Conservation (phyloP, 805 yeast genomes). For the Komagataella pastoris region DNA sequence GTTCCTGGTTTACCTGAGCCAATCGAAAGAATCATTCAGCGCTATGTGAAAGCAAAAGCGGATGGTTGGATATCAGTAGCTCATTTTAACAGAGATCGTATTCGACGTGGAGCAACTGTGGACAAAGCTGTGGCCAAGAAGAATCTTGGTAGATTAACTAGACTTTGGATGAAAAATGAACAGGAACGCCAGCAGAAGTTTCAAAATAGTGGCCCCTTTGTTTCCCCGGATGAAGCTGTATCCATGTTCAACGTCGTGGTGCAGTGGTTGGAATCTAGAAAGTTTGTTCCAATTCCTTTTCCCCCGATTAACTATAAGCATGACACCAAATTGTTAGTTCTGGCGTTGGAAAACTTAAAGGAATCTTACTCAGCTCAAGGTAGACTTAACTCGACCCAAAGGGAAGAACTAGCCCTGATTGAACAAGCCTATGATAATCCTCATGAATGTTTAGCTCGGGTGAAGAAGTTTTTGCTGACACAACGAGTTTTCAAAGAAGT, state of each 20-base stretch:
- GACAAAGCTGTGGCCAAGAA: conserved; percentile 92
- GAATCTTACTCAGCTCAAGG: conserved; percentile 67
- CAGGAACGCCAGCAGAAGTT: conserved; percentile 77
- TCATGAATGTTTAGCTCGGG: conserved; percentile 76
- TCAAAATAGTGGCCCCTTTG: conserved; percentile 77
- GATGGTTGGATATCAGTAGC: conserved; percentile 95
- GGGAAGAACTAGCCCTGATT: conserved; percentile 86
- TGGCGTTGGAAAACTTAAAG: conserved; percentile 82
- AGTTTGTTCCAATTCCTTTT: conserved; percentile 80
- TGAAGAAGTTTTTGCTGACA: conserved; percentile 70
- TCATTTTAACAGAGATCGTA: conserved; percentile 81
- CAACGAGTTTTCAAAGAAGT: conserved; percentile 91
- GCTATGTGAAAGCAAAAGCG: conserved; percentile 89
- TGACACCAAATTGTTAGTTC: conserved; percentile 78
- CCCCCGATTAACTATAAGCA: conserved; percentile 89
- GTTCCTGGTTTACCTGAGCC: conserved; percentile 95
- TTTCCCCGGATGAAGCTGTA: conserved; percentile 81
- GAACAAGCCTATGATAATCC: conserved; percentile 98
- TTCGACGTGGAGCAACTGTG: conserved; percentile 78
- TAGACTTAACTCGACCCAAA: conserved; percentile 69
- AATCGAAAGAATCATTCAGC: conserved; percentile 69
- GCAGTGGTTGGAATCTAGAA: conserved; percentile 77
- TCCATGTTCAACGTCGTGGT: conserved; percentile 79
- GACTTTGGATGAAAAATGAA: conserved; percentile 87
- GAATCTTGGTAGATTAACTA: conserved; percentile 80